These are phyloP conservation scores for Chrysosporium queenslandicum DNA, from an alignment of 2,329 filamentous ascomycete genomes.

Conservation along the genomic window DNA sequence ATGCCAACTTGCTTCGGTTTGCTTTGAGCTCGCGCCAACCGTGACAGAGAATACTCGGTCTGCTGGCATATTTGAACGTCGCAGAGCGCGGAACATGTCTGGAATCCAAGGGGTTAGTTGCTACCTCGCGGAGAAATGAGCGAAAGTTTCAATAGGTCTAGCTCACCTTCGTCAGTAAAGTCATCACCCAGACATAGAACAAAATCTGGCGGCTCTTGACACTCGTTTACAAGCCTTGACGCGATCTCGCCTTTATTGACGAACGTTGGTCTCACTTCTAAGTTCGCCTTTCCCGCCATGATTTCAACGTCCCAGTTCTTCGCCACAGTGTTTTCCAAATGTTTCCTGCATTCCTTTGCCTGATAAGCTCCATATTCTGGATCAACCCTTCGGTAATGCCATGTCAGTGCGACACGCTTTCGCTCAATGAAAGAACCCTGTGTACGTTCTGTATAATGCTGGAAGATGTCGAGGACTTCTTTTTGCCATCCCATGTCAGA, in stretches of 20 bases:
- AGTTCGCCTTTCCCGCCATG: conserved; percentile 91
- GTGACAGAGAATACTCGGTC: conserved; percentile 80
- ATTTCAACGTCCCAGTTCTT: conserved; percentile 86
- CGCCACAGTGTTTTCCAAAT: conserved; percentile 65
- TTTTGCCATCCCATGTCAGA: conserved; percentile 88
- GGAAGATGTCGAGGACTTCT: conserved; percentile 74
- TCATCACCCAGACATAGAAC: conserved; percentile 89
- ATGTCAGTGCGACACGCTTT: conserved; percentile 88
- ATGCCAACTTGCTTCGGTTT: conserved; percentile 83
- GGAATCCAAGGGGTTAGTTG: conserved; percentile 13
- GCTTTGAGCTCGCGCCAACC: conserved; percentile 82
- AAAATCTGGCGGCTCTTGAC: conserved; percentile 62
- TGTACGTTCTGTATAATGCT: conserved; percentile 77
- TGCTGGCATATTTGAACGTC: conserved; percentile 45
- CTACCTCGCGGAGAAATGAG: background rate
- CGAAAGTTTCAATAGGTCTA: background rate
- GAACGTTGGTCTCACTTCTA: conserved; percentile 91
- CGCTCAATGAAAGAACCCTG: conserved; percentile 87
- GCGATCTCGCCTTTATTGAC: conserved; percentile 98
- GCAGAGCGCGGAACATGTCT: conserved; percentile 73
- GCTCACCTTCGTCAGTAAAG: conserved; percentile 86
- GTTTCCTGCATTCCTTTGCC: conserved; percentile 68
- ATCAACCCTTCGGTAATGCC: conserved; percentile 91
- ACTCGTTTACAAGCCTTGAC: conserved; percentile 67
- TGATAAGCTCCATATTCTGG: conserved; percentile 74